Evolutionary conservation across 495 filamentous ascomycete species (phyloP), one percentile per base, ranked within the genome.

Genomic region (Extremus antarcticus): DNA sequence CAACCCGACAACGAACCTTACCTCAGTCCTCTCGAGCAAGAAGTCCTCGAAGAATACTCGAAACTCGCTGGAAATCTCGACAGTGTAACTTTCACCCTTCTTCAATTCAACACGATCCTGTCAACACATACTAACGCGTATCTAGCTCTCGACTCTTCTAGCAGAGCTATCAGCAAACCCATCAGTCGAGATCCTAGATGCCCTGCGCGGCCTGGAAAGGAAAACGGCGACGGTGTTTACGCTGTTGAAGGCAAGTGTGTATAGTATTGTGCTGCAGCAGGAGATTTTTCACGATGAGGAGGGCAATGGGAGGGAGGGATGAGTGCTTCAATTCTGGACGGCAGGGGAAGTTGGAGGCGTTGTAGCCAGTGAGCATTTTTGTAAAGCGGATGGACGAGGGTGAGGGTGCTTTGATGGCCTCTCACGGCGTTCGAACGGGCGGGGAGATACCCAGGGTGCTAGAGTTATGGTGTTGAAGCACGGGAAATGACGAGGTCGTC

Each of bases 221-320:
- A 95, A 97, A 77, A 95, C 89, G 22, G 87, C 86, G 45, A 74
- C 94, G 39, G 92, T 96, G 29, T 95, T 91, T 70, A 98, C 92
- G 55, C 66, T 96, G 66, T 76, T 98, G 65, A 97, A 98, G 74
- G 91, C 92, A 29, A 96, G 91, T 70, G 92, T 97, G 48, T 97
- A 97, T 69, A 92, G 86, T 67, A 96, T 98, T 74, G 90, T 98
- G 61, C 68, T 98, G 73, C 89, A 97, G 77, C 89, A 96, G 75
- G 86, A 96, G 79, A 92, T 94, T 58, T 76, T 73, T 64, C 80
- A 83, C 54, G 81, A 83, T 65, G 75, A 69, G 51, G 73, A 70
- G 56, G 70, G 72, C 39, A 25, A 48, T 23, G 46, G 19, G 9
- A 17, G 46, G 10, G 41, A 45, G 19, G 41, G 41, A 4, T 7